Base-by-base conservation (phyloP, 495 filamentous ascomycete species). In the Trichocladium uniseriatum region DNA sequence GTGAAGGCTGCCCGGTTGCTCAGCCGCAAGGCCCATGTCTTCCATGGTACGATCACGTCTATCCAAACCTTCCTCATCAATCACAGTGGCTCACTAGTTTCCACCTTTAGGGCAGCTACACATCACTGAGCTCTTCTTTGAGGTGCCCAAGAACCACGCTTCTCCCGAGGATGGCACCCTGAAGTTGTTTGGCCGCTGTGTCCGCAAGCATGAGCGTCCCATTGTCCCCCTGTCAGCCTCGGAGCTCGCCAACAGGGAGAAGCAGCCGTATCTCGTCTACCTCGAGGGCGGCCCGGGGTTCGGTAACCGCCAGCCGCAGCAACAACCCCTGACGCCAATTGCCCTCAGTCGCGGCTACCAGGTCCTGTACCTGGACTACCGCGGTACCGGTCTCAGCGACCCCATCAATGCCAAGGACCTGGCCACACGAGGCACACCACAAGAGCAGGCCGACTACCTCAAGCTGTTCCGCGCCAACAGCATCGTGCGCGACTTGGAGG, bases 391-490 rank as follows among this genome's bases (percentile, higher is more conserved):
- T 3, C 66, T 94, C 32, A 91, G 86, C 63, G 83, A 77, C 2
- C 82, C 89, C 0, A 71, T 97, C 38, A 81, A 86, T 9, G 80
- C 85, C 8, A 72, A 72, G 18, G 84, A 81, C 0, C 71, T 95
- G 2, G 76, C 78, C 28, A 67, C 74, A 10, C 71, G 82, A 52
- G 86, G 86, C 4, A 73, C 77, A 55, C 74, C 79, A 7, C 60
- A 72, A 27, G 52, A 56, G 21, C 89, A 96, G 64, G 87, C 84
- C 24, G 75, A 81, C 44, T 94, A 94, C 54, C 71, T 96, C 38
- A 90, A 87, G 69, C 70, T 80, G 32, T 95, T 95, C 68, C 80
- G 92, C 21, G 91, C 91, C 13, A 90, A 95, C 66, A 90, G 73
- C 53, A 90, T 87, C 40, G 89, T 97, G 28, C 80, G 78, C 42